Evolutionary conservation across 306 rosid species (phyloP).

Genomic region (Vigna mungo): DNA sequence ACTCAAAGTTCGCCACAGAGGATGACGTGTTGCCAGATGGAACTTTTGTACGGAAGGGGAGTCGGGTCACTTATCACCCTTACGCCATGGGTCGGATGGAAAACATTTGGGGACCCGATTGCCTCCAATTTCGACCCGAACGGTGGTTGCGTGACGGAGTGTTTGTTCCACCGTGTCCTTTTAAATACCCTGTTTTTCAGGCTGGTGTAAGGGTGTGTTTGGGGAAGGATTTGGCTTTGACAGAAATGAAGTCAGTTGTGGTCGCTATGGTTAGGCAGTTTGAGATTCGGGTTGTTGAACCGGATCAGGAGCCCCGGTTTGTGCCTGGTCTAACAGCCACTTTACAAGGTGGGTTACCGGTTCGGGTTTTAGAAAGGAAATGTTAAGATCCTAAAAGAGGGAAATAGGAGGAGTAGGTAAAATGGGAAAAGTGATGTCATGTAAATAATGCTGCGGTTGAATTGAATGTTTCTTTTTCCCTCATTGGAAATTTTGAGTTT

Average conservation of each 20-base stretch:
- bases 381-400: background rate
- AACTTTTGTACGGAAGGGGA: conserved; percentile 67
- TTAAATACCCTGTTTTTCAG: conserved; percentile 84
- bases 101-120: conserved; percentile 77
- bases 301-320: conserved; percentile 53
- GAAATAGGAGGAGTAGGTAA: background rate
- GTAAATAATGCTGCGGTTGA: background rate
- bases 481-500: background rate
- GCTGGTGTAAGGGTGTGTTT: conserved; percentile 85
- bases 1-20: conserved; percentile 70
- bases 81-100: conserved; percentile 99
- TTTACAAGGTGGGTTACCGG: conserved; percentile 72
- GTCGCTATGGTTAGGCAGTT: conserved; percentile 55
- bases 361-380: conserved; percentile 55
- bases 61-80: conserved; percentile 84
- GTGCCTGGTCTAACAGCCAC: conserved; percentile 80
- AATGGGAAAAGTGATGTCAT: background rate
- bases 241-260: conserved; percentile 64
- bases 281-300: conserved; percentile 48
- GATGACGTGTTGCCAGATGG: conserved; percentile 92
- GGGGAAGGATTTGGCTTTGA: conserved; percentile 82
- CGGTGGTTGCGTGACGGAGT: conserved; percentile 72
- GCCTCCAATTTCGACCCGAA: conserved; percentile 66
- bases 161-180: conserved; percentile 58
- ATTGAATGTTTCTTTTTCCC: background rate